phyloP scores from a whole-genome alignment of 441 rosid species.

The Corymbia calophylla region DNA sequence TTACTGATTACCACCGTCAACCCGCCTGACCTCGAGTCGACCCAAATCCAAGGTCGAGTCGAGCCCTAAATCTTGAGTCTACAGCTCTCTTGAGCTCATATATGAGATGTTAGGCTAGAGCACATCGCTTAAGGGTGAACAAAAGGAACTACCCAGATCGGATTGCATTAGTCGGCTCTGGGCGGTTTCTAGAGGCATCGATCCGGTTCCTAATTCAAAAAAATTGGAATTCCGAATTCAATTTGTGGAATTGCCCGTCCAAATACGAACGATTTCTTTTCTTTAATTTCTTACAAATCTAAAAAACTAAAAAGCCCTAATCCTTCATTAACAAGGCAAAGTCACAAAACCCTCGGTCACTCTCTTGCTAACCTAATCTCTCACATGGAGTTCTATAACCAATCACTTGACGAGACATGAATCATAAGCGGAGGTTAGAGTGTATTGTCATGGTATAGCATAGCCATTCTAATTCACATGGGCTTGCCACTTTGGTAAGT shows the following conservation, averaged over 20 bases:
- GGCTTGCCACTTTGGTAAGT: not conserved
- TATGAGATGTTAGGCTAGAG: not conserved
- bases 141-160: too few relatives aligned
- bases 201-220: too few relatives aligned
- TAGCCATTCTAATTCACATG: not conserved
- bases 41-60: not conserved
- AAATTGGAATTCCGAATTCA: too few relatives aligned
- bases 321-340: not conserved
- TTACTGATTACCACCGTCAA: too few relatives aligned
- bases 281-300: not conserved
- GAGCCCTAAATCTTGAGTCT: not conserved
- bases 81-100: not conserved
- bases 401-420: not conserved
- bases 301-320: not conserved
- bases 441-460: fast-evolving
- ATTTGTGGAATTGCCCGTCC: not conserved
- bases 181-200: fast-evolving
- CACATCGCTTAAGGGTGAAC: not conserved
- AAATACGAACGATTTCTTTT: fast-evolving
- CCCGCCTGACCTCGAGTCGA: not conserved
- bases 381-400: not conserved
- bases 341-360: not conserved
- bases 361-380: not conserved
- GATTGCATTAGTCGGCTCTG: too few relatives aligned
- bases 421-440: not conserved